A percentile compares a stretch with the other conserved stretches of the same genome.
phyloP scores from a whole-genome alignment of 208 protist species.

The Trypanosoma brucei region DNA sequence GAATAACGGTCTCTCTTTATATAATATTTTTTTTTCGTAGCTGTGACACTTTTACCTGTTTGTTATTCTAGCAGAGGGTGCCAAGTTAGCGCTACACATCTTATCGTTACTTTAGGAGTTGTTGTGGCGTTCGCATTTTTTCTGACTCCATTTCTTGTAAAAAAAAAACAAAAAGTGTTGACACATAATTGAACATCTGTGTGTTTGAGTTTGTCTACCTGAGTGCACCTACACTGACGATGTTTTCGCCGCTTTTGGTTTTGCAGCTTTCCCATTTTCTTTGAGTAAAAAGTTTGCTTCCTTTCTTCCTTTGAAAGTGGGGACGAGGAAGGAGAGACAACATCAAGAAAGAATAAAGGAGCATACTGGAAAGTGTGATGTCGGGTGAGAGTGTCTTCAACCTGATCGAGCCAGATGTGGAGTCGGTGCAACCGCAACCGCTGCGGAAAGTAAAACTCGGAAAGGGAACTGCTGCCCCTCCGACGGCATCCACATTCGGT shows the following conservation, averaged over 20 bases:
- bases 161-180: no score
- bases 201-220: no score
- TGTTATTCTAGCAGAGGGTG: neutral
- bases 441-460: constrained; percentile 28
- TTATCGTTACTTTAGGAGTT: neutral
- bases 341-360: no score
- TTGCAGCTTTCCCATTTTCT: no score
- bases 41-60: neutral
- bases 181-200: no score
- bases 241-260: no score
- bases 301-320: constrained; percentile 3
- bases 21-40: no score
- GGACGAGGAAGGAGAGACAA: neutral
- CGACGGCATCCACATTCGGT: constrained; percentile 84
- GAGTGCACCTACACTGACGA: no score
- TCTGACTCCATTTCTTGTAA: neutral
- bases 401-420: constrained; percentile 42
- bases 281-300: neutral
- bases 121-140: neutral
- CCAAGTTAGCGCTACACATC: neutral
- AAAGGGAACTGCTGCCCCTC: constrained; percentile 46
- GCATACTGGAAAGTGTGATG: constrained; percentile 32
- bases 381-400: constrained; percentile 87
- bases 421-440: constrained; percentile 6
- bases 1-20: no score